phyloP scores from a whole-genome alignment of 352 stramenopile species.

The Thraustotheca clavata region DNA sequence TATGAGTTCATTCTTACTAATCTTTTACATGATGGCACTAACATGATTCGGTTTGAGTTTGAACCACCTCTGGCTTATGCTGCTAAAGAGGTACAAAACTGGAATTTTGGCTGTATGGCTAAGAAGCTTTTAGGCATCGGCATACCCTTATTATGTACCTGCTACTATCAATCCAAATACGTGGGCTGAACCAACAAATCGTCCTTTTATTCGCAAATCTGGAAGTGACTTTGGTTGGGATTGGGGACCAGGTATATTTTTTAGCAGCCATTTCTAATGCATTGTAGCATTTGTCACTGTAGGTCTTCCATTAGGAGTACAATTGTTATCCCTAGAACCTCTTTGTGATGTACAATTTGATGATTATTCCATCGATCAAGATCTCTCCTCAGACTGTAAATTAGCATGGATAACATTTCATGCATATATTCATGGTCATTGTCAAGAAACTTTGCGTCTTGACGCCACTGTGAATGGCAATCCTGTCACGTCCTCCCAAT shows the following conservation, averaged over 20 bases:
- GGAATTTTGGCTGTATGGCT: neutral
- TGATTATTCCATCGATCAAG: conserved; percentile 8
- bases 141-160: conserved; percentile 71
- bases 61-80: conserved; percentile 45
- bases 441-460: neutral
- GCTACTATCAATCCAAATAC: conserved; percentile 68
- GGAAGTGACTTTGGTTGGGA: conserved; percentile 84
- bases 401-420: neutral
- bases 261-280: neutral
- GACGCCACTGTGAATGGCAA: too few species aligned
- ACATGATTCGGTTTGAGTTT: conserved; percentile 55
- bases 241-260: conserved; percentile 43
- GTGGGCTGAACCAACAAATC: conserved; percentile 68
- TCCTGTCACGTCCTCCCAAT: too few species aligned
- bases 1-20: conserved; percentile 37
- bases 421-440: neutral
- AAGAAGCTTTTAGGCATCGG: conserved; percentile 29
- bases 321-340: conserved; percentile 30
- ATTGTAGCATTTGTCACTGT: conserved; percentile 39
- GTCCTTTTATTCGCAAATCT: conserved; percentile 76
- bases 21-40: conserved; percentile 25
- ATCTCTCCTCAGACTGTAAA: neutral
- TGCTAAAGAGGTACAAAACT: conserved; percentile 28
- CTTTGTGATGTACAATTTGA: neutral
- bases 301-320: conserved; percentile 48